Evolutionary conservation across 805 yeast species (phyloP).

Genomic region (Pichia pseudocactophila): DNA sequence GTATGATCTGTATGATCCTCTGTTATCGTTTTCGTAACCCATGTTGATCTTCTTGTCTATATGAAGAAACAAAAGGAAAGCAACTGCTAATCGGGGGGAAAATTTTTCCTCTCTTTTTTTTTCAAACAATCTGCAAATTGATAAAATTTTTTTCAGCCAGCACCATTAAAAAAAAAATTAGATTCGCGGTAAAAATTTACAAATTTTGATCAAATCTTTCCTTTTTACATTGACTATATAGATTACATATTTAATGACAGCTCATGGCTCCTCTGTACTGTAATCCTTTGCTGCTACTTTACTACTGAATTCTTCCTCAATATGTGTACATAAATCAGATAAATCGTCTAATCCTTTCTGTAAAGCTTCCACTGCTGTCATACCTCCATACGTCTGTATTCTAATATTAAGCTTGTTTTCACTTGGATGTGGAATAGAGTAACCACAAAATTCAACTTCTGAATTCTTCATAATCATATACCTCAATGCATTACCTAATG

Average conservation of each 20-base stretch:
- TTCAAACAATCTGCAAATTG: too few relatives aligned
- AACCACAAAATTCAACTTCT: conserved; percentile 96
- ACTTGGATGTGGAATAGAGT: conserved; percentile 96
- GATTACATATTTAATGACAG: neutral
- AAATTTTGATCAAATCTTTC: neutral
- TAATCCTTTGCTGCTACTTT: conserved; percentile 51
- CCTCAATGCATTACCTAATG: conserved; percentile 88
- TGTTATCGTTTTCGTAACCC: conserved; percentile 35
- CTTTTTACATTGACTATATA: neutral
- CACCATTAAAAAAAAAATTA: too few relatives aligned
- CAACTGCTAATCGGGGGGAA: conserved; percentile 1
- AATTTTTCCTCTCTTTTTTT: neutral
- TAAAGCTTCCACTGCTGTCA: conserved; percentile 86
- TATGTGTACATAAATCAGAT: conserved; percentile 69
- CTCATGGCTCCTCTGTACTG: conserved; percentile 40
- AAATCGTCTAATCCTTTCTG: conserved; percentile 86
- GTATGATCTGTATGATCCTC: conserved; percentile 26
- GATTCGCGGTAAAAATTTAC: too few relatives aligned
- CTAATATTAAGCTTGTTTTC: conserved; percentile 83
- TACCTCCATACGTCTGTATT: conserved; percentile 83
- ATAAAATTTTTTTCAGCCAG: too few relatives aligned
- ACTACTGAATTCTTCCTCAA: conserved; percentile 59
- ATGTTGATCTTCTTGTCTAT: conserved; percentile 14
- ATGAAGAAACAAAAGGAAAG: neutral
- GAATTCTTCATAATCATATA: conserved; percentile 96